Percentiles rank a stretch among this genome's conserved stretches.
Conservation (phyloP, 768 basidiomycete species). For the Daedalea quercina region DNA sequence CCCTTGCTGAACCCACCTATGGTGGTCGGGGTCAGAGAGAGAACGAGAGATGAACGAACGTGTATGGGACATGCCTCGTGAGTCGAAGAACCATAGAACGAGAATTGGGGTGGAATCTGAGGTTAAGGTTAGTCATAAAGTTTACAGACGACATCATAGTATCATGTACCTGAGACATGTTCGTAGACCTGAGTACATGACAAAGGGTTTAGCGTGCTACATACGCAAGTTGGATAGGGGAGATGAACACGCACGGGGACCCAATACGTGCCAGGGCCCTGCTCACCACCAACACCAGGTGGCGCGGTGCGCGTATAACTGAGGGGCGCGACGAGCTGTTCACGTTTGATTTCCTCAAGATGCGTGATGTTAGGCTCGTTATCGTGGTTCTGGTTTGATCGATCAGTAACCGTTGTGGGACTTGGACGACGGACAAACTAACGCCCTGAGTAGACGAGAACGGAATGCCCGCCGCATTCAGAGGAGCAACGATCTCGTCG, state of each 20-base stretch:
- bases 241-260: slow-evolving; percentile 45
- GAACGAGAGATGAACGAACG: no score
- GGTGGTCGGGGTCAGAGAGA: no score
- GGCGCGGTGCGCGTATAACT: slow-evolving; percentile 62
- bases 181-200: slow-evolving; percentile 30
- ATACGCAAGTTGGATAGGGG: background rate
- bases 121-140: background rate
- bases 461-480: slow-evolving; percentile 49
- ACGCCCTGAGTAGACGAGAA: slow-evolving; percentile 70
- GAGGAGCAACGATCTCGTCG: slow-evolving; percentile 54
- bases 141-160: background rate
- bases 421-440: slow-evolving; percentile 16
- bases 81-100: slow-evolving; percentile 76
- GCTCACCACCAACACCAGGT: slow-evolving; percentile 52
- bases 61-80: slow-evolving; percentile 50
- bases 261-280: slow-evolving; percentile 71
- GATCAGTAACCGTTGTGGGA: no score
- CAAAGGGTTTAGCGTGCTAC: background rate
- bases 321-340: slow-evolving; percentile 44
- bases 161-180: slow-evolving; percentile 24
- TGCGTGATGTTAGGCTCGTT: slow-evolving; percentile 71
- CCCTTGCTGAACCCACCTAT: slow-evolving; percentile 45
- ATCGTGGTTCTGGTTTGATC: slow-evolving; percentile 63
- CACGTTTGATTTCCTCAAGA: slow-evolving; percentile 56
- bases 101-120: slow-evolving; percentile 44